A percentile compares a stretch with the other conserved stretches of the same genome.
phyloP scores from a whole-genome alignment of 1,284 basidiomycete species.

The Porogramme epimiltina region DNA sequence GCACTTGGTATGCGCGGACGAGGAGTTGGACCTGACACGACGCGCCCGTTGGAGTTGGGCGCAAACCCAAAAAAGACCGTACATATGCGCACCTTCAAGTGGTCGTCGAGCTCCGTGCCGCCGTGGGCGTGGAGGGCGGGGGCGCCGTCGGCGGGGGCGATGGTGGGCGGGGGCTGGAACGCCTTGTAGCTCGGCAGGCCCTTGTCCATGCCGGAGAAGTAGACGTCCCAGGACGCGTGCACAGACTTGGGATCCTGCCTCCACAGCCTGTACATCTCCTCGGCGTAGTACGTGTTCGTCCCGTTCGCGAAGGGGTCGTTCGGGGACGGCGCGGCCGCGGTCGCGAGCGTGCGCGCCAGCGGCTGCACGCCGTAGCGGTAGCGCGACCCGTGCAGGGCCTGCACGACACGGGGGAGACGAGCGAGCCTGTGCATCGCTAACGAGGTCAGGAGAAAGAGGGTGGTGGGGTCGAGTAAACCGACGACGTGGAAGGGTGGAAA shows the following conservation, averaged over 20 bases:
- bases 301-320: slow-evolving; percentile 88
- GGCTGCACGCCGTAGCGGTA: slow-evolving; percentile 22
- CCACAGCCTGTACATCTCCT: slow-evolving; percentile 95
- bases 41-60: too few relatives aligned
- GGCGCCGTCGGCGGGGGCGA: slow-evolving; percentile 78
- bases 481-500: slow-evolving; percentile 20
- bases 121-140: slow-evolving; percentile 76
- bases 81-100: slow-evolving; percentile 78
- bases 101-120: slow-evolving; percentile 85
- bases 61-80: too few relatives aligned
- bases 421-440: slow-evolving; percentile 23
- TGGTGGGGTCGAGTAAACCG: slow-evolving; percentile 2
- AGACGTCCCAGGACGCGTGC: slow-evolving; percentile 93
- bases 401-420: slow-evolving; percentile 24
- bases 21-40: slow-evolving; percentile 90
- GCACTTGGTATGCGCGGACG: slow-evolving; percentile 98
- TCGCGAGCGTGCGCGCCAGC: slow-evolving; percentile 44
- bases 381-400: slow-evolving; percentile 19
- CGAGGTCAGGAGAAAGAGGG: slow-evolving; percentile 8
- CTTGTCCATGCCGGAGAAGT: slow-evolving; percentile 93
- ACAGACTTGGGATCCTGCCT: slow-evolving; percentile 90
- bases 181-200: slow-evolving; percentile 84
- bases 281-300: slow-evolving; percentile 93
- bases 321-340: slow-evolving; percentile 60
- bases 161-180: slow-evolving; percentile 81